phyloP scores from a whole-genome alignment of 371 early-diverging fungal species.

The Fennellomyces sp. region DNA sequence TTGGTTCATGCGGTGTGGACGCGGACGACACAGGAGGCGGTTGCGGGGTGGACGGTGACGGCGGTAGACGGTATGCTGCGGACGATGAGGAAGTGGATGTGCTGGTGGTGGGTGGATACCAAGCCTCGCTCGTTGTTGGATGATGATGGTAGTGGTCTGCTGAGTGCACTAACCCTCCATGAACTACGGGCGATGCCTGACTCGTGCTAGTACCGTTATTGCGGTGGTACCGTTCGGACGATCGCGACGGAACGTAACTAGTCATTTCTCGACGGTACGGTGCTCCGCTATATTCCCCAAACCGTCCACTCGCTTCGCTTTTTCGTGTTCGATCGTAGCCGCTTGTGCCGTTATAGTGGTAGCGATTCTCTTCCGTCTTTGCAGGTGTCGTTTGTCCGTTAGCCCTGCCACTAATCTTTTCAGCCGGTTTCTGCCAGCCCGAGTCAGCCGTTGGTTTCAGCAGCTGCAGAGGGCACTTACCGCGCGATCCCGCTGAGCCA shows the following conservation, averaged over 20 bases:
- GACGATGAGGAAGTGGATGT: neutral
- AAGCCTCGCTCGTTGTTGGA: neutral
- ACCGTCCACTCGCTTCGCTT: neutral
- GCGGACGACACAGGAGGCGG: neutral
- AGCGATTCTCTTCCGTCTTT: neutral
- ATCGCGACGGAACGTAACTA: neutral
- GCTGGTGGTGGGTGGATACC: neutral
- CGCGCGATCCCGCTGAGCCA: constrained; percentile 20
- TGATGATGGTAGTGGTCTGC: neutral
- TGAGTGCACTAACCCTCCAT: neutral
- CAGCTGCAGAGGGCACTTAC: constrained; percentile 4
- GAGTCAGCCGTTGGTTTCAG: neutral
- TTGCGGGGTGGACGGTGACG: constrained; percentile 2
- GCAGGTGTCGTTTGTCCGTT: neutral
- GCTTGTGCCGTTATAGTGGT: neutral
- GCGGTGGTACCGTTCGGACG: neutral
- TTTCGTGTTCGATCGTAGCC: neutral
- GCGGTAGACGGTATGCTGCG: constrained; percentile 8
- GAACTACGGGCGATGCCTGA: neutral
- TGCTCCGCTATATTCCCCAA: neutral
- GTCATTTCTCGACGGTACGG: neutral
- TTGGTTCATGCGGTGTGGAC: constrained; percentile 14
- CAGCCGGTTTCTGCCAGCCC: neutral
- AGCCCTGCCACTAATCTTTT: neutral
- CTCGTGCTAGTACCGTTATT: neutral